Evolutionary conservation across 495 filamentous ascomycete genomes (phyloP).

Genomic region (Lentithecium fluviatile): DNA sequence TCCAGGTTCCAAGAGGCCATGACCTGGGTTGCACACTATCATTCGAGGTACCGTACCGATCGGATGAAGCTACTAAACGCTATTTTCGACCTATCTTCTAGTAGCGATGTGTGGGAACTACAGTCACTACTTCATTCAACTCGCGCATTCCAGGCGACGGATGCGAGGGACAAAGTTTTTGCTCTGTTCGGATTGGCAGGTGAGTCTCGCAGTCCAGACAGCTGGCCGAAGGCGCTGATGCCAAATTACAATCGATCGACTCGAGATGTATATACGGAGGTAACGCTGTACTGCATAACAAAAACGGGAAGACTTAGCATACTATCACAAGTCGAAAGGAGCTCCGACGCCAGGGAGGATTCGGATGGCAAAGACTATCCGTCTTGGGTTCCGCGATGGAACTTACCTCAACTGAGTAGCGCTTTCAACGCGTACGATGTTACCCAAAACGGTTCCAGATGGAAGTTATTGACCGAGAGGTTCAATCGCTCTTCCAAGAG

Average conservation of each 20-base stretch:
- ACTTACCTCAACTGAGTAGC: background rate
- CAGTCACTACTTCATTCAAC: slow-evolving; percentile 2
- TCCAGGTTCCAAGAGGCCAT: background rate
- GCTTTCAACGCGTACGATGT: background rate
- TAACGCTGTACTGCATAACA: background rate
- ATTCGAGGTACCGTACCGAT: background rate
- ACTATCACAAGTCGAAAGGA: background rate
- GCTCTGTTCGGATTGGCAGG: background rate
- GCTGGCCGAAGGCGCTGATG: background rate
- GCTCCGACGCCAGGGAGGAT: background rate
- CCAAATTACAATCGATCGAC: background rate
- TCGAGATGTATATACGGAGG: background rate
- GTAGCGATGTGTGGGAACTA: background rate
- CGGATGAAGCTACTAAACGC: background rate
- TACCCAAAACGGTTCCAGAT: background rate
- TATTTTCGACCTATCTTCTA: background rate
- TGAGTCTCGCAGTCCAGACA: background rate
- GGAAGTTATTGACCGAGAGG: background rate
- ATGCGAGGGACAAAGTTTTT: slow-evolving; percentile 3
- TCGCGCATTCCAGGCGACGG: background rate
- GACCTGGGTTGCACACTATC: background rate
- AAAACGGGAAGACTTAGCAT: background rate
- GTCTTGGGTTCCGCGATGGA: background rate
- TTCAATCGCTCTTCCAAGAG: background rate
- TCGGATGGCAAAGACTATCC: background rate